Conservation (phyloP, 495 filamentous ascomycete genomes). For the Neurospora sp. region DNA sequence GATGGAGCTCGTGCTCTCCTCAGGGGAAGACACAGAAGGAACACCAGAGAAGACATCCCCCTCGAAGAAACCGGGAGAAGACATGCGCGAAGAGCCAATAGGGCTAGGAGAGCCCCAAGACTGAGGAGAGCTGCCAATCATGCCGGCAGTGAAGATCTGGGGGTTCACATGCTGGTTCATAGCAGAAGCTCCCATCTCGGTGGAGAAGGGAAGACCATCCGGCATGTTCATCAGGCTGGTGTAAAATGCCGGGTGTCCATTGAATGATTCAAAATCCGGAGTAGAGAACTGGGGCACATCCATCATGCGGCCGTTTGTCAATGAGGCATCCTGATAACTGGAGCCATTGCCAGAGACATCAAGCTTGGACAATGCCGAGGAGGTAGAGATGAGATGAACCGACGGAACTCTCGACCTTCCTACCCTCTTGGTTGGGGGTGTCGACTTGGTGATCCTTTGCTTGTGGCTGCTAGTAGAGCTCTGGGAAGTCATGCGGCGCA, state of each 20-base stretch:
- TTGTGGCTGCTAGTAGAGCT: slow-evolving; percentile 39
- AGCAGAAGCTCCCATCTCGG: slow-evolving; percentile 22
- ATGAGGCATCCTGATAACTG: slow-evolving; percentile 22
- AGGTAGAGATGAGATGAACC: slow-evolving; percentile 28
- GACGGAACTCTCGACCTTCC: slow-evolving; percentile 32
- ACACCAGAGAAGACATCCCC: slow-evolving; percentile 35
- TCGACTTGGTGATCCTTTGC: slow-evolving; percentile 35
- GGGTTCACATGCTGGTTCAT: slow-evolving; percentile 35
- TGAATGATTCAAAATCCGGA: slow-evolving; percentile 36
- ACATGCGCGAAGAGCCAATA: slow-evolving; percentile 32
- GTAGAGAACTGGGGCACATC: slow-evolving; percentile 34
- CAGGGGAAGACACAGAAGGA: slow-evolving; percentile 30
- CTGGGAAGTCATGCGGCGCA: slow-evolving; percentile 37
- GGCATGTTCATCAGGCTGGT: slow-evolving; percentile 26
- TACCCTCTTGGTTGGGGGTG: slow-evolving; percentile 26
- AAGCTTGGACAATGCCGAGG: slow-evolving; percentile 37
- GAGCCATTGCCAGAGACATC: slow-evolving; percentile 39
- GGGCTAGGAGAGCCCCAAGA: slow-evolving; percentile 42
- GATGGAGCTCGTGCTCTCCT: slow-evolving; percentile 34
- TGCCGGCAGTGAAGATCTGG: slow-evolving; percentile 36
- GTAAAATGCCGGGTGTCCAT: slow-evolving; percentile 27
- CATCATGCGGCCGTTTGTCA: slow-evolving; percentile 28
- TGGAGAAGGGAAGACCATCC: slow-evolving; percentile 34
- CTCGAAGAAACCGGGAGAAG: slow-evolving; percentile 36
- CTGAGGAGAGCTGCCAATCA: slow-evolving; percentile 32